Evolutionary conservation across 2,329 filamentous ascomycete genomes (phyloP).

Genomic region (Aspergillus vadensis): DNA sequence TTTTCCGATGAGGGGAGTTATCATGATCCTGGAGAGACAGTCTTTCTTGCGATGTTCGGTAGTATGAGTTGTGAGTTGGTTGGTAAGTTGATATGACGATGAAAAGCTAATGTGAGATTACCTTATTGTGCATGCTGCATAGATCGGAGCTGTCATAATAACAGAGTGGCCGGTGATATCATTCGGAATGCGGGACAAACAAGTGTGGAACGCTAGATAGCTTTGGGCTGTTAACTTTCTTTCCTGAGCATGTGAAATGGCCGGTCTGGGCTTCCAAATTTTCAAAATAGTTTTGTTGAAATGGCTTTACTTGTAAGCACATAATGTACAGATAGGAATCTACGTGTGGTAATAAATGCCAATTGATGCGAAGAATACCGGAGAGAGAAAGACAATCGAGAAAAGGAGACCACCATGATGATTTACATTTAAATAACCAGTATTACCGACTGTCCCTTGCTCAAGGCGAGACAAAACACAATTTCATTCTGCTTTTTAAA

Average conservation of each 20-base stretch:
- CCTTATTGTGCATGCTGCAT: neutral
- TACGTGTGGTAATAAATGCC: slow-evolving; percentile 20
- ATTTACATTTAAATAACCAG: slow-evolving; percentile 22
- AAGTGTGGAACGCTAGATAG: neutral
- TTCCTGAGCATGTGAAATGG: neutral
- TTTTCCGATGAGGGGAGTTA: neutral
- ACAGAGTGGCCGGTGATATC: neutral
- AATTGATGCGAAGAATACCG: slow-evolving; percentile 8
- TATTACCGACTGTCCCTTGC: slow-evolving; percentile 15
- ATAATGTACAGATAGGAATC: slow-evolving; percentile 22
- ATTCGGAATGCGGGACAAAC: neutral
- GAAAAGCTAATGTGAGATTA: too few relatives aligned
- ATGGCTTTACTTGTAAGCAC: slow-evolving; percentile 1
- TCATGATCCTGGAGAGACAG: too few relatives aligned
- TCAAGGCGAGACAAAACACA: slow-evolving; percentile 11
- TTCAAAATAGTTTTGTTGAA: too few relatives aligned
- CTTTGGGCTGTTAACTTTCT: neutral
- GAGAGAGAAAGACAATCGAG: slow-evolving; percentile 11
- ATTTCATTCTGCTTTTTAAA: slow-evolving; percentile 22
- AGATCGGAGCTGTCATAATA: neutral
- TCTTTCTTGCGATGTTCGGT: too few relatives aligned
- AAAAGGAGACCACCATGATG: slow-evolving; percentile 17
- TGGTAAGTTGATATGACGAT: neutral
- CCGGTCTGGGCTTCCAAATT: too few relatives aligned
- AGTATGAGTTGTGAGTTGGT: neutral